Base-by-base conservation (phyloP, 108 stramenopile species). In the Cyclotella cryptica region DNA sequence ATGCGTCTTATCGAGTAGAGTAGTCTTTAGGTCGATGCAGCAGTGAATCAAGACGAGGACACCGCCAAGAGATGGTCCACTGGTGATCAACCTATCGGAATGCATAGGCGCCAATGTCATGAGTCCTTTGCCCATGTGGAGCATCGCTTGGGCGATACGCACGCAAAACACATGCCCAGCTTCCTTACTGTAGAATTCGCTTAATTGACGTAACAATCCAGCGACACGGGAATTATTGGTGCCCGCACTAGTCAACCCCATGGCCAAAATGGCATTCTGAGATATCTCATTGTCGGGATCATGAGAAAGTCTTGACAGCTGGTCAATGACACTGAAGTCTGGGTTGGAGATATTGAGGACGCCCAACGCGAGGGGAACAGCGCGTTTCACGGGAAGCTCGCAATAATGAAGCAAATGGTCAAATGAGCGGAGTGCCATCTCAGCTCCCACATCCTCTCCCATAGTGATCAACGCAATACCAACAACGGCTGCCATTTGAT, bases 391-490 rank as follows among this genome's bases (percentile, higher is more conserved):
- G 21, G 98, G 95, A 24, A 97, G 92, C 77, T 98, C 98, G 46
- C 98, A 98, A 77, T 99, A 99, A 76, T 99, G 99, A 46, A 99
- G 93, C 74, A 99, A 87, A 83, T 99, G 99, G 49, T 99, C 98
- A 66, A 96, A 99, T 27, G 97, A 85, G 68, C 99, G 90, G 41
- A 98, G 85, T 1, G 96, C 92, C 99, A 99, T 99, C 85, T 99
- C 98, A 21, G 93, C 71, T 15, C 98, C 98, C n/a, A 99, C 91
- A 46, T 94, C 96, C 80, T 99, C 99, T 21, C 98, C 98, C 88
- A 98, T 90, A 14, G 98, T 94, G 57, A 99, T 98, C 24, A 99
- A 75, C 15, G 94, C 97, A 72, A 99, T 93, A 61, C 98, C 98
- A 66, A 98, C 64, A 39, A 96, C 97, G 21, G 98, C 97, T 30